phyloP scores from a whole-genome alignment of 2,329 filamentous ascomycete species.

The Pseudogymnoascus destructans region DNA sequence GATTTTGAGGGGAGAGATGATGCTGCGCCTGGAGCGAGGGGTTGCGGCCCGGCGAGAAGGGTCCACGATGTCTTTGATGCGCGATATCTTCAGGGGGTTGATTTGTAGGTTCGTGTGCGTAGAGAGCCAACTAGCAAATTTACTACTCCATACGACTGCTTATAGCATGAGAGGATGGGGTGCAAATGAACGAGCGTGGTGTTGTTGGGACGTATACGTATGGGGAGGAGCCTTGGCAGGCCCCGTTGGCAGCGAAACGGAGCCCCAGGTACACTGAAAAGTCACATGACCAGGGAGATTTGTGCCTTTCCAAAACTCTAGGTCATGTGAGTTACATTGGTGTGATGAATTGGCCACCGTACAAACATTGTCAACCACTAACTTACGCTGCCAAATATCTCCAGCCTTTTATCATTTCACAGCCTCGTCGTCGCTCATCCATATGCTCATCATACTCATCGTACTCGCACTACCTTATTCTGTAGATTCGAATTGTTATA shows the following conservation, averaged over 20 bases:
- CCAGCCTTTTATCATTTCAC: background rate
- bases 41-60: conserved; percentile 2
- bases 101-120: background rate
- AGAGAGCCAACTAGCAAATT: background rate
- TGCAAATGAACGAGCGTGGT: background rate
- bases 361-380: background rate
- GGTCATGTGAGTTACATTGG: background rate
- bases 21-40: conserved; percentile 8
- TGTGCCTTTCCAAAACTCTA: background rate
- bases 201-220: conserved; percentile 3
- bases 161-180: background rate
- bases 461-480: background rate
- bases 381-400: background rate
- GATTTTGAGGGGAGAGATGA: background rate
- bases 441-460: background rate
- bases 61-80: background rate
- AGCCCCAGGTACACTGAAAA: background rate
- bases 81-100: background rate
- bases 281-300: background rate
- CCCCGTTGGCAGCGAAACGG: conserved; percentile 6
- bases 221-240: background rate
- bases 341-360: background rate
- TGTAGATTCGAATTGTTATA: background rate
- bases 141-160: background rate
- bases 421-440: background rate